These are phyloP conservation scores for Syncephalis plumigaleata DNA, from an alignment of 371 early-diverging fungal genomes.

Conservation along the genomic window DNA sequence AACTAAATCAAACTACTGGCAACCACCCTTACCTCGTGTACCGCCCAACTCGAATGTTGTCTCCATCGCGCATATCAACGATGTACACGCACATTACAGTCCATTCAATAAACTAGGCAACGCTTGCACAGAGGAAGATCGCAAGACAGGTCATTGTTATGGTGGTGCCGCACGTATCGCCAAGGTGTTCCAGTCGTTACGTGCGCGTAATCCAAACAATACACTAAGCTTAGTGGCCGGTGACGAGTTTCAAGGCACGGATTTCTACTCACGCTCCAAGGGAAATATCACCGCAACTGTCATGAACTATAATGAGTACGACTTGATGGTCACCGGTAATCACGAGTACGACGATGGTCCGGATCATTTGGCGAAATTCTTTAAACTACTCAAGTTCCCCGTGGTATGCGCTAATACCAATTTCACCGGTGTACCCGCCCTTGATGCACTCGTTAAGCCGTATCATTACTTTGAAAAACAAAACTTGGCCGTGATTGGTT, in stretches of 20 bases:
- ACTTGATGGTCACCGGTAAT: constrained; percentile 43
- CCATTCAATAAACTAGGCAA: constrained; percentile 30
- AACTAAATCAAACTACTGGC: too few relatives aligned
- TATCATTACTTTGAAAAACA: constrained; percentile 42
- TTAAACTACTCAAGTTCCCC: constrained; percentile 32
- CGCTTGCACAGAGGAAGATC: constrained; percentile 23
- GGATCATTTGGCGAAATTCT: constrained; percentile 22
- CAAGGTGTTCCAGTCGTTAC: constrained; percentile 25
- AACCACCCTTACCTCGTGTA: too few relatives aligned
- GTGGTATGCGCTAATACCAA: constrained; percentile 46
- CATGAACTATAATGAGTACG: constrained; percentile 36
- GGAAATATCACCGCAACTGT: constrained; percentile 26
- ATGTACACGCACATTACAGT: constrained; percentile 35
- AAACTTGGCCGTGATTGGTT: constrained; percentile 39
- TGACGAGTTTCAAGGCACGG: constrained; percentile 40
- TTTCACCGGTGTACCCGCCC: constrained; percentile 15
- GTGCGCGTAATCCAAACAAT: constrained; percentile 16
- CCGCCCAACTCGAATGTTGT: constrained; percentile 2
- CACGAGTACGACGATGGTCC: constrained; percentile 55
- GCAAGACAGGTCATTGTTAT: constrained; percentile 20
- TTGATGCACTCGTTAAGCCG: constrained; percentile 29
- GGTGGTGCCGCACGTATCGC: constrained; percentile 41
- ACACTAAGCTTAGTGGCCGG: constrained; percentile 44
- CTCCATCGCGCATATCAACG: constrained; percentile 46
- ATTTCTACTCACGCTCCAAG: constrained; percentile 31